Evolutionary conservation across 768 basidiomycete genomes (phyloP), one percentile per base, ranked within the genome.

Genomic region (Xerocomus brunneocitrinus): DNA sequence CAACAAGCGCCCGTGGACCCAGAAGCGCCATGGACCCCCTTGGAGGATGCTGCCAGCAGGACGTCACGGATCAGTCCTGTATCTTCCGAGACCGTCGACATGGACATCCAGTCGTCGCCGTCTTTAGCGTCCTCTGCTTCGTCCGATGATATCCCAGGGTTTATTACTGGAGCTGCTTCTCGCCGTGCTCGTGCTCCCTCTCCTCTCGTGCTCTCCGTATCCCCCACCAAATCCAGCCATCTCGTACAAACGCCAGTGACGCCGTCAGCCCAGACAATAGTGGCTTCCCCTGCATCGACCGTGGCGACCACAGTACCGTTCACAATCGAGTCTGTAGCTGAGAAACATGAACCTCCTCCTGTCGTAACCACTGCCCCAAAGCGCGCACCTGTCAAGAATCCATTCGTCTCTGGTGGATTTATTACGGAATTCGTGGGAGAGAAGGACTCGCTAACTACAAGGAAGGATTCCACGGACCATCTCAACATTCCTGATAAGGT

Each of bases 371-470:
- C 35, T 3, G 46, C 34, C 40, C 40, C 53, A 27, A 60, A 59
- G 53, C 68, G 65, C 38, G 51, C 58, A 8, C 38, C 56, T 3
- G 43, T 70, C 36, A 62, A 63, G 41, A 79, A 76, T 61, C 72
- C 77, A n/a, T 79, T 81, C 51, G 73, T 80, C 10, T 78, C 78
- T 9, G 76, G 72, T n/a, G 78, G 79, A 19, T 75, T 78, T 43
- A 65, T 79, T 52, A 75, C 74, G 13, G 76, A 76, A 47, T 78
- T 79, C 34, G 69, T 70, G 31, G 70, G 68, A 19, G 58, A 58
- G 34, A 62, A 62, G 19, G 60, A 64, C 12, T 62, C 65, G 5
- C 30, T 56, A 13, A 58, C 51, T 8, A 64, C 52, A 12, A 61
- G 28, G 40, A 68, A 64, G 48, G 61, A 58, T 28, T 57, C 60